phyloP scores from a whole-genome alignment of 2,329 filamentous ascomycete species.

The Trichoderma koningiopsis region DNA sequence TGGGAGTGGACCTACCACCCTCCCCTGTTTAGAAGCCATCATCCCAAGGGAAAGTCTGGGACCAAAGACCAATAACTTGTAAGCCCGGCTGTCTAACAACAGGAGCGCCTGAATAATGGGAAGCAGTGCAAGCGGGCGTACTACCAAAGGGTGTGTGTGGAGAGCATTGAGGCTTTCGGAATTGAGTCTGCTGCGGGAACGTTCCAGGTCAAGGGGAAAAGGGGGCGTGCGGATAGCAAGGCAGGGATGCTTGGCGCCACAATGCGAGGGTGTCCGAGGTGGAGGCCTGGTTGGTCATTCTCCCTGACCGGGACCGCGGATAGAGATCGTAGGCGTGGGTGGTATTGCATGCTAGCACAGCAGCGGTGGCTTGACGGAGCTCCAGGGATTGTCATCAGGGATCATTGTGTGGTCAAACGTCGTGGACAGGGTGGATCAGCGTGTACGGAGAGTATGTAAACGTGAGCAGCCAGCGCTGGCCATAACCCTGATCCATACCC shows the following conservation, averaged over 20 bases:
- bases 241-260: not conserved
- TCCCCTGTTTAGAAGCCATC: constrained; percentile 20
- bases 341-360: constrained; percentile 4
- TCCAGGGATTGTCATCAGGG: constrained; percentile 36
- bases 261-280: constrained; percentile 17
- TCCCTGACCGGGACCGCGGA: constrained; percentile 29
- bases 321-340: constrained; percentile 29
- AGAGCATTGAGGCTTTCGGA: constrained; percentile 4
- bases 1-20: constrained; percentile 28
- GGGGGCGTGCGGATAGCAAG: constrained; percentile 4
- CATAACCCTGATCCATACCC: constrained; percentile 23
- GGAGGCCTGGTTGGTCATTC: constrained; percentile 23
- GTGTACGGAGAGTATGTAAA: constrained; percentile 29
- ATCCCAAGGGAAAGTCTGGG: constrained; percentile 20
- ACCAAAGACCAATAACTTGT: constrained; percentile 14
- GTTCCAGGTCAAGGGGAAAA: not conserved
- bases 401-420: constrained; percentile 31
- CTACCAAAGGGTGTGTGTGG: constrained; percentile 11
- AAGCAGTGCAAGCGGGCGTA: constrained; percentile 16
- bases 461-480: constrained; percentile 26
- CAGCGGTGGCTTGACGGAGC: constrained; percentile 27
- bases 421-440: constrained; percentile 26
- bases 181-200: constrained; percentile 7
- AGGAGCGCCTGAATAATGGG: constrained; percentile 10
- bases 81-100: constrained; percentile 19